phyloP scores from a whole-genome alignment of 2,329 filamentous ascomycete genomes.

The Aspergillus aculeatinus region DNA sequence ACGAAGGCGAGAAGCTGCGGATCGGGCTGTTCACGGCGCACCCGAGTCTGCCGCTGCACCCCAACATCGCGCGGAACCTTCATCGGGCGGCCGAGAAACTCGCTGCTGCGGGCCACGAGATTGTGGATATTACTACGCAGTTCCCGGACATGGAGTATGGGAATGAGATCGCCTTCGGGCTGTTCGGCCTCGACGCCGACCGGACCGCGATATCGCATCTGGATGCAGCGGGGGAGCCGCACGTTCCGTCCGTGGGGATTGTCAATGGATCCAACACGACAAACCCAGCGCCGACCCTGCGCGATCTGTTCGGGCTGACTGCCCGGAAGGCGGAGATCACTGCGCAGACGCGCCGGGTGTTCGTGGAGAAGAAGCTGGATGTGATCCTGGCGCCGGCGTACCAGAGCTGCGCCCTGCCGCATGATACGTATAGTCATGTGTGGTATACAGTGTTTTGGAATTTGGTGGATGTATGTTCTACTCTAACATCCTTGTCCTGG shows the following conservation, averaged over 20 bases:
- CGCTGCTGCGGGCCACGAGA: constrained; percentile 18
- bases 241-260: constrained; percentile 18
- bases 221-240: constrained; percentile 19
- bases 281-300: constrained; percentile 17
- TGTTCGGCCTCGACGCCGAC: constrained; percentile 26
- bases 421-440: constrained; percentile 23
- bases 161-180: constrained; percentile 14
- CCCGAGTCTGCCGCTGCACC: constrained; percentile 21
- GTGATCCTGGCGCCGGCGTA: constrained; percentile 23
- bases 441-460: constrained; percentile 25
- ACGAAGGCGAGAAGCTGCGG: constrained; percentile 2
- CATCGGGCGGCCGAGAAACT: constrained; percentile 17
- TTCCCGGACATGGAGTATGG: constrained; percentile 11
- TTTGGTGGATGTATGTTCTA: constrained; percentile 23
- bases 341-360: constrained; percentile 17
- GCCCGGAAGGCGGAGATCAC: constrained; percentile 12
- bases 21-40: constrained; percentile 26
- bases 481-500: background rate
- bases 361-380: constrained; percentile 22
- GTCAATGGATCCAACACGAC: constrained; percentile 12
- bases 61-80: constrained; percentile 22
- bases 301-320: constrained; percentile 22
- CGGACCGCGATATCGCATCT: constrained; percentile 20
- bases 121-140: constrained; percentile 18
- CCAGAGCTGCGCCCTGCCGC: constrained; percentile 23